Conservation (phyloP, 768 basidiomycete species). For the Leccinum subgranulosum region DNA sequence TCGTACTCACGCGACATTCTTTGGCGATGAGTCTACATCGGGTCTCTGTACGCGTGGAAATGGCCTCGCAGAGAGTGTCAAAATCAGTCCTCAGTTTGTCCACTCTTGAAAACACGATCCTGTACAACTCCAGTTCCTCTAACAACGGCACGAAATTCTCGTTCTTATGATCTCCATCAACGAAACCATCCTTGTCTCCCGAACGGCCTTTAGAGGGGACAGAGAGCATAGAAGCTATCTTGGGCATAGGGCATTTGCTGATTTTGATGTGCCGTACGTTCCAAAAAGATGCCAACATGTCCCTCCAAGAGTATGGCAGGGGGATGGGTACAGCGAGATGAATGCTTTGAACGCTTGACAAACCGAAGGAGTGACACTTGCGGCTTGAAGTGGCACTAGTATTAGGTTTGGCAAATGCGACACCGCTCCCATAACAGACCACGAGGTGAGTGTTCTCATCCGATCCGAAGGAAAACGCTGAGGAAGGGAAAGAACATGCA, state of each 20-base stretch:
- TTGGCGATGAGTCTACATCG: background rate
- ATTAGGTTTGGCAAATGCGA: background rate
- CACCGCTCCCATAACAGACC: background rate
- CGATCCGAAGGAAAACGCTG: background rate
- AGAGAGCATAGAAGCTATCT: background rate
- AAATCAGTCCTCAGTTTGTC: background rate
- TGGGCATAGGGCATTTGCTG: background rate
- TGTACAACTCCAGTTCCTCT: background rate
- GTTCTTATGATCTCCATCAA: background rate
- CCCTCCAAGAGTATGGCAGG: slow-evolving; percentile 1
- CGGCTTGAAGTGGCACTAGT: background rate
- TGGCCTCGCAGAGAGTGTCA: background rate
- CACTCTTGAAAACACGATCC: background rate
- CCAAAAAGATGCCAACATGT: background rate
- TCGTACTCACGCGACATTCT: background rate
- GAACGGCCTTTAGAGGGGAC: background rate
- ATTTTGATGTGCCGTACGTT: slow-evolving; percentile 4
- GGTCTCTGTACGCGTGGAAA: background rate
- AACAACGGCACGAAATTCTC: background rate
- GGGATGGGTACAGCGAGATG: background rate
- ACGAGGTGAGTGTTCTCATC: background rate
- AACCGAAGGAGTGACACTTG: background rate
- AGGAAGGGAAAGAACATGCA: background rate
- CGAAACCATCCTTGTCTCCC: background rate
- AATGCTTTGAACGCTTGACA: background rate